Conservation (phyloP, 257 asterid genomes). For the Cruciata laevipes region DNA sequence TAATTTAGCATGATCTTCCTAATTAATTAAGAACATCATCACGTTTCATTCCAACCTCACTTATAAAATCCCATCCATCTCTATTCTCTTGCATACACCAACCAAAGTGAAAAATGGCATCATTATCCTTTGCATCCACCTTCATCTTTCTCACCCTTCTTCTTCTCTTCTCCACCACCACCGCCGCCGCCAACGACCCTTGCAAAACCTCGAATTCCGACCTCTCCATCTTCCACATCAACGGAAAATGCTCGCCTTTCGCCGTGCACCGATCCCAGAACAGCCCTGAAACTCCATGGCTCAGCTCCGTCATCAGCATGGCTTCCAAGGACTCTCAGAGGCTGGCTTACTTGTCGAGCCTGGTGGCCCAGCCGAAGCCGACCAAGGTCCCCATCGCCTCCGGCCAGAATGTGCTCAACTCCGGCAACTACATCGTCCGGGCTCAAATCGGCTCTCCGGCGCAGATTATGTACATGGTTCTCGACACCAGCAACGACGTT, state of each 20-base stretch:
- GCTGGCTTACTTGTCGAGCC: slow-evolving; percentile 55
- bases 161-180: slow-evolving; percentile 35
- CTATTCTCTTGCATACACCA: slow-evolving; percentile 8
- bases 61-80: slow-evolving; percentile 5
- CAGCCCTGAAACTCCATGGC: slow-evolving; percentile 33
- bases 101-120: slow-evolving; percentile 28
- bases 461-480: slow-evolving; percentile 75
- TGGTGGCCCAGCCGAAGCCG: slow-evolving; percentile 31
- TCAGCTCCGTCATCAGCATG: slow-evolving; percentile 49
- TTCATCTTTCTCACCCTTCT: slow-evolving; percentile 30
- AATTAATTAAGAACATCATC: not conserved
- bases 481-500: slow-evolving; percentile 76
- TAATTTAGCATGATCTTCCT: not conserved
- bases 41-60: not conserved
- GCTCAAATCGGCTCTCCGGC: slow-evolving; percentile 79
- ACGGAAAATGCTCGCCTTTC: slow-evolving; percentile 83
- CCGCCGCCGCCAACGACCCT: slow-evolving; percentile 32
- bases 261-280: not conserved
- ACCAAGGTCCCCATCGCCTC: slow-evolving; percentile 60
- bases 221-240: slow-evolving; percentile 61
- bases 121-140: slow-evolving; percentile 17
- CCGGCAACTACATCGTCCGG: slow-evolving; percentile 67
- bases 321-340: slow-evolving; percentile 66
- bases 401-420: slow-evolving; percentile 49
- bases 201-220: slow-evolving; percentile 56